A percentile compares a stretch with the other conserved stretches of the same genome.
These are phyloP conservation scores for Xylaria sp. DNA, from an alignment of 495 filamentous ascomycete species.

Conservation along the genomic window DNA sequence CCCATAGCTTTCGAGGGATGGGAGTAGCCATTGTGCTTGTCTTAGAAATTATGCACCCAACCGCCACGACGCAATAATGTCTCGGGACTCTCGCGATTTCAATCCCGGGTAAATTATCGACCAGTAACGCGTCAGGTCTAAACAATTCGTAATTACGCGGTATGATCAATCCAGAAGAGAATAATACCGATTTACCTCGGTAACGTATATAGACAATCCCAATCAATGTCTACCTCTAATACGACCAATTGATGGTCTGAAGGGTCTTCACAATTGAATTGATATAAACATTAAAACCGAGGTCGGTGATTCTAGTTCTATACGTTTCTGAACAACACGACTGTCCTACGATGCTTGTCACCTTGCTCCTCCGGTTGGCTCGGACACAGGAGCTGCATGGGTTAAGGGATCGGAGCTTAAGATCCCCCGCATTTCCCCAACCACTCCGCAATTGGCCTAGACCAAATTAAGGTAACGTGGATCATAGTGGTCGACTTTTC, in stretches of 20 bases:
- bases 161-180: neutral
- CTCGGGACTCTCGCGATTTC: neutral
- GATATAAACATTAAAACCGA: neutral
- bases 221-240: neutral
- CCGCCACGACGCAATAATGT: neutral
- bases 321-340: neutral
- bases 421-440: constrained; percentile 28
- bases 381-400: neutral
- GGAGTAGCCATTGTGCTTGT: constrained; percentile 13
- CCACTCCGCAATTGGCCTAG: constrained; percentile 17
- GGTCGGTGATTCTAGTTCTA: too few species aligned
- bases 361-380: neutral
- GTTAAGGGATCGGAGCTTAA: neutral
- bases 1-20: constrained; percentile 62
- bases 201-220: neutral
- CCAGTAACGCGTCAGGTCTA: neutral
- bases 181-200: constrained; percentile 10
- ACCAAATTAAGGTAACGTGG: neutral
- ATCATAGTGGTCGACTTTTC: neutral
- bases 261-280: neutral
- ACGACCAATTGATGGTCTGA: too few species aligned
- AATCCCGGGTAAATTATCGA: neutral
- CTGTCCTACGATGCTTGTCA: neutral
- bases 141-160: neutral
- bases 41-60: neutral